Conservation (phyloP, 225 moss, liverwort and hornwort genomes). For the Asterella californica region DNA sequence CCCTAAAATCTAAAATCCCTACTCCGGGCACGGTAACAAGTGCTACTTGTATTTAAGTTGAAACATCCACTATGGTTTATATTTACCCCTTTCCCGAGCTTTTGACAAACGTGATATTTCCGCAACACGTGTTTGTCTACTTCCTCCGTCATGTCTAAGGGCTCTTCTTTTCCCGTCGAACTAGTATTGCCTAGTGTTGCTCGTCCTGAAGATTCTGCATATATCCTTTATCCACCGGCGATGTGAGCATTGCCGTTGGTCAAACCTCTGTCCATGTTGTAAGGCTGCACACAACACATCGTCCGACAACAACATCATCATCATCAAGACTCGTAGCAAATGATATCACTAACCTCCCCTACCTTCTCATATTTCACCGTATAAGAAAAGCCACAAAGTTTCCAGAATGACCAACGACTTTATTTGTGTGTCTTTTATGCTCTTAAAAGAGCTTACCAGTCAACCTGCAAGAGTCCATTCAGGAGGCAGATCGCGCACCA, state of each 20-base stretch:
- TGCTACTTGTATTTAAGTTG: neutral
- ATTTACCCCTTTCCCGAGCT: conserved; percentile 53
- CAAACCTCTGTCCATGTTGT: conserved; percentile 97
- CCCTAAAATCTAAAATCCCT: neutral
- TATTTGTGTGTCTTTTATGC: conserved; percentile 86
- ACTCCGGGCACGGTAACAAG: neutral
- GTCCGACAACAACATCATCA: neutral
- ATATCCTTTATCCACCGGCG: conserved; percentile 92
- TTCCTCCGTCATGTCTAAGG: conserved; percentile 47
- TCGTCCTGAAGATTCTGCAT: conserved; percentile 5
- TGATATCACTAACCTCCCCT: too few species aligned
- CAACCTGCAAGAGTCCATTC: conserved; percentile 39
- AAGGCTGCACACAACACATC: conserved; percentile 53
- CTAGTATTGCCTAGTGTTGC: neutral
- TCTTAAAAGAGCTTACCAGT: conserved; percentile 86
- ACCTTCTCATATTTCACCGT: too few species aligned
- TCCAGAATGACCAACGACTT: conserved; percentile 43
- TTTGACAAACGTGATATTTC: conserved; percentile 55
- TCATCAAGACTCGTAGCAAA: neutral
- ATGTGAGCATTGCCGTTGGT: conserved; percentile 87
- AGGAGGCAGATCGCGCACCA: neutral
- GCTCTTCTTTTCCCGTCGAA: neutral
- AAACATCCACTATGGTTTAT: neutral
- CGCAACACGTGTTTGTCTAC: conserved; percentile 51
- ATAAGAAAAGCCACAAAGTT: too few species aligned